A percentile compares a stretch with the other conserved stretches of the same genome.
phyloP scores from a whole-genome alignment of 371 early-diverging fungal species.

The Apophysomyces ossiformis region DNA sequence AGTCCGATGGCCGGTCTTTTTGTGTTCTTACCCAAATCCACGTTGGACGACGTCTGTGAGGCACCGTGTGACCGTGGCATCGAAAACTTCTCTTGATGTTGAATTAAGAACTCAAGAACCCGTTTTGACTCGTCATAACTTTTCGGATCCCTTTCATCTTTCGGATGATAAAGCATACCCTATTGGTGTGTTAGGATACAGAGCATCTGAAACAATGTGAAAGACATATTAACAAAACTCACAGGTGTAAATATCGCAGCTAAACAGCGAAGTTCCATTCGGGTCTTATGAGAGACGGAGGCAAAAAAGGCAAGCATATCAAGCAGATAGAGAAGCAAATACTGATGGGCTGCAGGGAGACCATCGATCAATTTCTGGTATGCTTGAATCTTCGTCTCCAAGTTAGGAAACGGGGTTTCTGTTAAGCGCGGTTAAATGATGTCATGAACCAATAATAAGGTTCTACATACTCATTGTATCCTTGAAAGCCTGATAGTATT shows the following conservation, averaged over 20 bases:
- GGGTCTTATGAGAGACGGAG: constrained; percentile 48
- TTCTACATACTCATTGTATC: constrained; percentile 43
- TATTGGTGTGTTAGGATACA: not conserved
- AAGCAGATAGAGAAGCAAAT: constrained; percentile 61
- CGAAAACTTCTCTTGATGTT: constrained; percentile 48
- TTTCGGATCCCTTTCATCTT: constrained; percentile 55
- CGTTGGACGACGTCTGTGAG: not conserved
- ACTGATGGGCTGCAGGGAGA: constrained; percentile 59
- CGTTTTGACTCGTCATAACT: constrained; percentile 53
- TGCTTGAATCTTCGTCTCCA: constrained; percentile 49
- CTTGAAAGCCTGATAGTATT: constrained; percentile 50
- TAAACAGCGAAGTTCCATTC: constrained; percentile 62
- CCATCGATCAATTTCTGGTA: constrained; percentile 58
- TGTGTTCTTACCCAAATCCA: constrained; percentile 2
- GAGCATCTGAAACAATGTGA: not conserved
- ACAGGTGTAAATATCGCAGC: constrained; percentile 70
- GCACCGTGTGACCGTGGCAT: constrained; percentile 24
- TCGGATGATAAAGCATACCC: constrained; percentile 53
- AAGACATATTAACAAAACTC: constrained; percentile 2
- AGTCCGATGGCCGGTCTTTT: constrained; percentile 11
- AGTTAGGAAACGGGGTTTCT: constrained; percentile 25
- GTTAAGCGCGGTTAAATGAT: not conserved
- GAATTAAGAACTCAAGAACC: constrained; percentile 56
- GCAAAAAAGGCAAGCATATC: constrained; percentile 62
- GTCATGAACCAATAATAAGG: constrained; percentile 5